Evolutionary conservation across 1,284 basidiomycete species (phyloP).

Genomic region (Heterobasidion parviporum): DNA sequence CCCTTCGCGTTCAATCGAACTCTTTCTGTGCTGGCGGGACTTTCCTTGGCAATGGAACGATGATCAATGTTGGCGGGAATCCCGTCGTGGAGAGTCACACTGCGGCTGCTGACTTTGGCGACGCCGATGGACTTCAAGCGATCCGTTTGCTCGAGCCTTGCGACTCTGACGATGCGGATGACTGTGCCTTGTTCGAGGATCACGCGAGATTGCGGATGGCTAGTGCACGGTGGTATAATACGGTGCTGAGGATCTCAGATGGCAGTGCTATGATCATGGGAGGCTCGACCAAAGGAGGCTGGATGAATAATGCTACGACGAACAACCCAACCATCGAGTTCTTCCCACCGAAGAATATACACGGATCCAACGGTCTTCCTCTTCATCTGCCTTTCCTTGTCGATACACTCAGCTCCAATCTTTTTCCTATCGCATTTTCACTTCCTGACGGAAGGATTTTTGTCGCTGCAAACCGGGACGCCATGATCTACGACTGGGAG

Average conservation of each 20-base stretch:
- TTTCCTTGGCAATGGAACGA: slow-evolving; percentile 67
- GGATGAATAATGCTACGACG: slow-evolving; percentile 70
- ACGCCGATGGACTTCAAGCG: slow-evolving; percentile 65
- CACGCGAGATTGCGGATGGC: slow-evolving; percentile 58
- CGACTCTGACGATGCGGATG: slow-evolving; percentile 33
- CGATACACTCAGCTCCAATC: slow-evolving; percentile 70
- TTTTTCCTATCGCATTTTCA: slow-evolving; percentile 71
- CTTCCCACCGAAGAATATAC: slow-evolving; percentile 69
- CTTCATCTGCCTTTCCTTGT: slow-evolving; percentile 56
- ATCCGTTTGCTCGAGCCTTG: slow-evolving; percentile 72
- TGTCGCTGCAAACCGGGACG: slow-evolving; percentile 71
- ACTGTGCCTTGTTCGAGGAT: slow-evolving; percentile 60
- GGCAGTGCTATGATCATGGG: slow-evolving; percentile 79
- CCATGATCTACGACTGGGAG: slow-evolving; percentile 75
- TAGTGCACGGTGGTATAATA: slow-evolving; percentile 73
- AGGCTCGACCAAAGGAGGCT: slow-evolving; percentile 71
- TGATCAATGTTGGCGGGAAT: slow-evolving; percentile 74
- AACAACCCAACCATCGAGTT: slow-evolving; percentile 81
- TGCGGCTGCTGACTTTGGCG: slow-evolving; percentile 65
- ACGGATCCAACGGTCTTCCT: slow-evolving; percentile 56
- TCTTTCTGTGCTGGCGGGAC: slow-evolving; percentile 85
- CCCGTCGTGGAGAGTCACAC: slow-evolving; percentile 59
- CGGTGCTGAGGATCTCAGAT: slow-evolving; percentile 59
- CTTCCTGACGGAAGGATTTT: slow-evolving; percentile 73
- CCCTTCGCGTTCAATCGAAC: slow-evolving; percentile 66